A percentile compares a stretch with the other conserved stretches of the same genome.
Conservation (phyloP, 2,329 filamentous ascomycete species). For the Ascochyta clinopodiicola region DNA sequence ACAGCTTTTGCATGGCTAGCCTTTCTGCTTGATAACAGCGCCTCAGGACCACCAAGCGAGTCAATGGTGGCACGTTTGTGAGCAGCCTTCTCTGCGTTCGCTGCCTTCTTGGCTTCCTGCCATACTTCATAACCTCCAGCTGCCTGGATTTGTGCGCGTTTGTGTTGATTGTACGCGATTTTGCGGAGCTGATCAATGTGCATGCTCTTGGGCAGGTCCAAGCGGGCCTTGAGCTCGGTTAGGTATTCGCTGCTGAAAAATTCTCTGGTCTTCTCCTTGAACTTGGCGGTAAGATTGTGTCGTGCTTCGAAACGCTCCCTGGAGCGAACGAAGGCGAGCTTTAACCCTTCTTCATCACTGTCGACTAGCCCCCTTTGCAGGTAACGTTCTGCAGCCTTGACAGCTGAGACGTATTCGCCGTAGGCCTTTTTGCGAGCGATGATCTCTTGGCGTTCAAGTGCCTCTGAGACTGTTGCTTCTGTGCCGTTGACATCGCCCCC, state of each 20-base stretch:
- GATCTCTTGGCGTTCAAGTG: constrained; percentile 8
- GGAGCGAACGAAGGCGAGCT: constrained; percentile 32
- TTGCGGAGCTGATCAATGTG: constrained; percentile 12
- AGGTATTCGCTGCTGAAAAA: constrained; percentile 23
- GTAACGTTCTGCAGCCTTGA: constrained; percentile 27
- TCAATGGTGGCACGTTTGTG: constrained; percentile 9
- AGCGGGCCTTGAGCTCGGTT: constrained; percentile 15
- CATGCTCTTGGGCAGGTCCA: constrained; percentile 20
- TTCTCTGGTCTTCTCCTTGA: constrained; percentile 18
- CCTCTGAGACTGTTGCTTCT: constrained; percentile 6
- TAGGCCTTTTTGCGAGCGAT: constrained; percentile 15
- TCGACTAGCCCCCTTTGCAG: constrained; percentile 27
- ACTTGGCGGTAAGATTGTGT: constrained; percentile 12
- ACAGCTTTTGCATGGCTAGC: constrained; percentile 19
- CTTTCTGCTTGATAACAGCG: constrained; percentile 16
- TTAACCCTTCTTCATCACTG: constrained; percentile 32
- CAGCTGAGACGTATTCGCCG: constrained; percentile 24
- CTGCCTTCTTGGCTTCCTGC: constrained; percentile 5
- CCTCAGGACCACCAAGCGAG: constrained; percentile 21
- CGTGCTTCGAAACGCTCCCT: constrained; percentile 23
- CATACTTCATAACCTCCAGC: constrained; percentile 28
- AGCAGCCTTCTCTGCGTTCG: constrained; percentile 15
- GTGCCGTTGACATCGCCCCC: constrained; percentile 19
- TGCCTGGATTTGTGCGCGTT: constrained; percentile 21
- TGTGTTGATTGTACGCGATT: constrained; percentile 24